Base-by-base conservation (phyloP, 768 basidiomycete species). In the Hirschioporus abietinus region DNA sequence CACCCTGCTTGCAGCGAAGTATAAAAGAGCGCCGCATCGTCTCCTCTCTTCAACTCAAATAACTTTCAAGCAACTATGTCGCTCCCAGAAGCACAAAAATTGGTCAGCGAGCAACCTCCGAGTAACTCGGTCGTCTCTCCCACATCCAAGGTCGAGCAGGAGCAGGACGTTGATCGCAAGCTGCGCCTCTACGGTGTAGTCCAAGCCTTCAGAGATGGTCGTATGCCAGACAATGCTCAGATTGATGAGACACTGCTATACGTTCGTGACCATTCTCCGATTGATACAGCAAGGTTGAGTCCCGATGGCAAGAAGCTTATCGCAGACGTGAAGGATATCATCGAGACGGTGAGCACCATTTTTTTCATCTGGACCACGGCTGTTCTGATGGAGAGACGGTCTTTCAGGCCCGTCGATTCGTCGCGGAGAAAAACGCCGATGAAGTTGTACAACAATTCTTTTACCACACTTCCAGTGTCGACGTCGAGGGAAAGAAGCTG, bases 391-490 rank as follows among this genome's bases (percentile, higher is more conserved):
- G 60, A 15, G 2, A 9, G 20, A 60, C 64, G 4, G 35, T 64
- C 18, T 27, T 30, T 12, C 34, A 69, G 68, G 67, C 72, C 25
- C 74, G 79, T 59, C 70, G 74, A 63, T 76, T 79, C 64, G 77
- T 81, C 67, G 67, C 71, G 60, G 78, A 81, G 72, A 81, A 81
- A 77, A 81, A 81, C 63, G 70, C 69, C 69, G 80, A 83, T 68
- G 82, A 84, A 75, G 75, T 83, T 34, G 74, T 83, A 76, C 82
- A 83, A 71, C 79, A 81, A 71, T 81, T 82, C 69, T 70, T 82
- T 58, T 79, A 72, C 73, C 72, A 77, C 69, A 77, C 77, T 58
- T 69, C 68, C 64, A 69, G 73, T 60, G 74, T 75, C 66, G 77
- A 80, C 67, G 67, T 75, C 62, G 72, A 72, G 65, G 74, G 77